phyloP scores from a whole-genome alignment of 2,329 filamentous ascomycete genomes.

The Hypoxylon sp. region DNA sequence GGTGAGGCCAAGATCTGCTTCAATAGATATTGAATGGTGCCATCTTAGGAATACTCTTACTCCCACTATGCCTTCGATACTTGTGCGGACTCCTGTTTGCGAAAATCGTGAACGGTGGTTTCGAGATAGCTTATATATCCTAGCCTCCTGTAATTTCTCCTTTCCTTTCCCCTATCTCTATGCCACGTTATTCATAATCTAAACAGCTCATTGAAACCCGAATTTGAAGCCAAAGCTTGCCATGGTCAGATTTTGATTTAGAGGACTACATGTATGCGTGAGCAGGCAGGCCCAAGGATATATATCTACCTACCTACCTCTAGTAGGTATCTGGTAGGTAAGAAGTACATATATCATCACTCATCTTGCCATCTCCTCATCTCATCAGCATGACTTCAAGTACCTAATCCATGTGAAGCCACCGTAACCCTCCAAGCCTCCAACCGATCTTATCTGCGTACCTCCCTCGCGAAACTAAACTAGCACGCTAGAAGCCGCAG shows the following conservation, averaged over 20 bases:
- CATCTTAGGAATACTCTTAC: neutral
- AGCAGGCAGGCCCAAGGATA: slow-evolving; percentile 30
- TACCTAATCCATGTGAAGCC: slow-evolving; percentile 6
- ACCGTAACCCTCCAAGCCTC: slow-evolving; percentile 8
- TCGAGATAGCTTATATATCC: neutral
- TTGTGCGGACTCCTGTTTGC: neutral
- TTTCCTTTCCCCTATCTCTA: neutral
- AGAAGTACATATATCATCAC: slow-evolving; percentile 20
- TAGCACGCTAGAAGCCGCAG: neutral
- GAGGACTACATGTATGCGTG: slow-evolving; percentile 36
- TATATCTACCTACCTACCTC: too few species aligned
- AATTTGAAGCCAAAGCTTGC: neutral
- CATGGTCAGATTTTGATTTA: slow-evolving; percentile 28
- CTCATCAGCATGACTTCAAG: neutral
- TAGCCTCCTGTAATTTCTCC: too few species aligned
- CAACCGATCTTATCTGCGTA: slow-evolving; percentile 6
- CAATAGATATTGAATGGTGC: neutral
- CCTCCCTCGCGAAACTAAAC: slow-evolving; percentile 1
- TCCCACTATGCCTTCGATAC: neutral
- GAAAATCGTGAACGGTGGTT: neutral
- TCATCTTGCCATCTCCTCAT: slow-evolving; percentile 24
- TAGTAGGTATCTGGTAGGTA: too few species aligned
- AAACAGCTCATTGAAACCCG: too few species aligned
- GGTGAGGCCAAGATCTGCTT: neutral
- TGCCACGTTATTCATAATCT: neutral